phyloP scores from a whole-genome alignment of 106 monocot genomes.

The Chionographis japonica region DNA sequence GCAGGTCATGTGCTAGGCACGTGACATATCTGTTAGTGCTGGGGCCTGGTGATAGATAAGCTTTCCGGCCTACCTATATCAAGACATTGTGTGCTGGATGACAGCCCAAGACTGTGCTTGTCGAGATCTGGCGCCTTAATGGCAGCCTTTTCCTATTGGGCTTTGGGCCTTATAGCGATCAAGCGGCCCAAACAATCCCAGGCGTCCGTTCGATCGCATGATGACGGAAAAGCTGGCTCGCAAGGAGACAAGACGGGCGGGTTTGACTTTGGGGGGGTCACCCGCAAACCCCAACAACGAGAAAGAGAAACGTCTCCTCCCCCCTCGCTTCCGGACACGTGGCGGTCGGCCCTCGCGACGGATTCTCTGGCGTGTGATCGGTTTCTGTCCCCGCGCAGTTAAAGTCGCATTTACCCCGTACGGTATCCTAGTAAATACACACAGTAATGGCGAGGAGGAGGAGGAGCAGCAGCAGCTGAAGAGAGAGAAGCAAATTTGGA shows the following conservation, averaged over 20 bases:
- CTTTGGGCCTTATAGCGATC: too few species aligned
- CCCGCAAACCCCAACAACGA: neutral
- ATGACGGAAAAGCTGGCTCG: too few species aligned
- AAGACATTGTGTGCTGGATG: too few species aligned
- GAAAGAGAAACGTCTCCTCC: neutral
- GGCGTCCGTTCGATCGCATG: too few species aligned
- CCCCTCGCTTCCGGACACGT: conserved; percentile 11
- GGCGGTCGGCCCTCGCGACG: conserved; percentile 5
- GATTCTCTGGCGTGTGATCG: conserved; percentile 4
- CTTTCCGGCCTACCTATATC: too few species aligned
- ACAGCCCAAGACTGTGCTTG: too few species aligned
- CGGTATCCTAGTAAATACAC: conserved; percentile 1
- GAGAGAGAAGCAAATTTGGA: neutral
- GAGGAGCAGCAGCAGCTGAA: neutral
- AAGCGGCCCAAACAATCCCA: too few species aligned
- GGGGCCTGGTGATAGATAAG: too few species aligned
- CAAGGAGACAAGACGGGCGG: neutral
- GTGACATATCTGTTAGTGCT: too few species aligned
- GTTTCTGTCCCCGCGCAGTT: conserved; percentile 15
- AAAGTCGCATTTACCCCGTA: conserved; percentile 30
- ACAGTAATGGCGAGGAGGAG: neutral
- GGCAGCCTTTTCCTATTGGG: too few species aligned
- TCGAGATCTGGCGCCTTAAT: too few species aligned
- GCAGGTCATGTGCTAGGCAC: too few species aligned
- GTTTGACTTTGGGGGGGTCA: conserved; percentile 3